Evolutionary conservation across 2,329 filamentous ascomycete species (phyloP).

Genomic region (Ceratocystis colombiana): DNA sequence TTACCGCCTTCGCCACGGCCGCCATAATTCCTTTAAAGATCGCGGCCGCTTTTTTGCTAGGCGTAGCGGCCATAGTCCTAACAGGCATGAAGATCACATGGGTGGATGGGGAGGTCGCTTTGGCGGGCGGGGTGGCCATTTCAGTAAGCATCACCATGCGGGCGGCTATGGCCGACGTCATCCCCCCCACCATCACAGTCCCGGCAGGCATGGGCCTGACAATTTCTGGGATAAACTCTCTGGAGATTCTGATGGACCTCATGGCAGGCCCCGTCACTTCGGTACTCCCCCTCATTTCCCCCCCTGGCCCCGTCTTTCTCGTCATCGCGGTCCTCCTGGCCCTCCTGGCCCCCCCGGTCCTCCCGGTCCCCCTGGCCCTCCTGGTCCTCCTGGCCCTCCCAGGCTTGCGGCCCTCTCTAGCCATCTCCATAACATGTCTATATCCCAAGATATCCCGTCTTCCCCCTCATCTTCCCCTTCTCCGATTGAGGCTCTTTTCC

Average conservation of each 20-base stretch:
- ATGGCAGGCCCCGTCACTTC: conserved; percentile 35
- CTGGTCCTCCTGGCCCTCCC: background rate
- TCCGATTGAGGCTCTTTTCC: background rate
- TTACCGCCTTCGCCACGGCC: conserved; percentile 29
- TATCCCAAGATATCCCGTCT: background rate
- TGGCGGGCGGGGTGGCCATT: conserved; percentile 27
- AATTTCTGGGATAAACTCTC: background rate
- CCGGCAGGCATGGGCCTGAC: background rate
- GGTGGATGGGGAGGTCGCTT: conserved; percentile 28
- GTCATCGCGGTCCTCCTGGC: conserved; percentile 45
- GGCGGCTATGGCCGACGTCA: conserved; percentile 10
- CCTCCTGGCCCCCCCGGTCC: background rate
- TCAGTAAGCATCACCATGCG: conserved; percentile 22
- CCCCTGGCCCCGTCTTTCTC: conserved; percentile 68
- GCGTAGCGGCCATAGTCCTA: conserved; percentile 27
- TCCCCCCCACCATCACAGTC: background rate
- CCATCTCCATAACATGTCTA: too few relatives aligned
- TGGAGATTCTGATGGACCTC: background rate
- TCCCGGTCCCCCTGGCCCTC: background rate
- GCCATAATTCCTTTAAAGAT: conserved; percentile 27
- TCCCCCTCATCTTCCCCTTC: background rate
- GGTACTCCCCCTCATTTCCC: conserved; percentile 65
- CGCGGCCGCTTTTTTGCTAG: conserved; percentile 28
- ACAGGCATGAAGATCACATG: too few relatives aligned
- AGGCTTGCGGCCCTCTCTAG: too few relatives aligned